Base-by-base conservation (phyloP, 2,329 filamentous ascomycete species). In the Colletotrichum caudatum region DNA sequence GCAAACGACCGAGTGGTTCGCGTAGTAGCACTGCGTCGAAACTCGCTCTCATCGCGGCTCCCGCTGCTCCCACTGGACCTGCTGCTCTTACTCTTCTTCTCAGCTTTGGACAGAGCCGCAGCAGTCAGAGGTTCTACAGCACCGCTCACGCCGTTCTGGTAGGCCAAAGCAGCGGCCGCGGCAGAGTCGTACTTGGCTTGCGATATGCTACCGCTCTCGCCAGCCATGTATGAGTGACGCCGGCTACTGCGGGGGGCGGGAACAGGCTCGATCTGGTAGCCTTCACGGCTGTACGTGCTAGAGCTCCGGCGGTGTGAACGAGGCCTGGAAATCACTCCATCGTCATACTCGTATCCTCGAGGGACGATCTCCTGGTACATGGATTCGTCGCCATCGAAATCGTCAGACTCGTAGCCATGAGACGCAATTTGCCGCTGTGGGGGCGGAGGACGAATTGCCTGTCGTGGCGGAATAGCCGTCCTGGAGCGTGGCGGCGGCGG, bases 11-110 rank as follows among this genome's bases (percentile, higher is more conserved):
- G 82, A 5, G 89, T 91, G 12, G 89, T 88, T 51, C 88, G 85
- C 16, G 89, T 91, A 0, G 89, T 89, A 37, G 87, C 88, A 65
- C 89, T 91, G 73, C 87, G 87, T 74, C 85, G 86, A 78, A 87
- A 90, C 67, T 91, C 89, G 79, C 89, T 91, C 69, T 91, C 89
- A 75, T 91, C 90, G 54, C 84, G 88, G 77, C 89, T 91, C 29
- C 79, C 85, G 73, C 85, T 90, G 82, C 86, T 90, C 74, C 85
- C 85, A 64, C 85, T 90, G 50, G 86, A 90, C 33, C 85, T 85
- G 76, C 86, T 89, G 81, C 85, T 89, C 29, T 82, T 80, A 73
- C 81, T 84, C 65, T 77, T 79, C 76, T 83, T 85, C 73, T 80
- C 84, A 37, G 83, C 86, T 77, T 84, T 87, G 74, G 83, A 85